Evolutionary conservation across 2,329 filamentous ascomycete species (phyloP), one percentile per base, ranked within the genome.

Genomic region (Ceratocystis eucalypticola): DNA sequence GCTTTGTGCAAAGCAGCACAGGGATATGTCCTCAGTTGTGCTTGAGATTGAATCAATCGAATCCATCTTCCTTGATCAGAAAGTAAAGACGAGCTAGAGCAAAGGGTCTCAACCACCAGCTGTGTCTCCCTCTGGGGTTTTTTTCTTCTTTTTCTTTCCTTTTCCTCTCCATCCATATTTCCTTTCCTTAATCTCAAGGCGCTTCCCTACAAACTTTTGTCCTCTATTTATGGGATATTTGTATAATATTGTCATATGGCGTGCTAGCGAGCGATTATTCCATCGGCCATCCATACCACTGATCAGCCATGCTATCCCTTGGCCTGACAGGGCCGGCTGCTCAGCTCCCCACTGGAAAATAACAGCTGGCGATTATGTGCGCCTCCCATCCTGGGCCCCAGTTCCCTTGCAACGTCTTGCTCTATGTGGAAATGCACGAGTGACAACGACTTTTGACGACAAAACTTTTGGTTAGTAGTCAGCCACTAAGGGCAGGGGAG

Each of bases 211-310:
- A 63, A 46, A 15, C 12, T 3, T 45, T 63, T 50, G n/a, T 33
- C n/a, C 12, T 46, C 28, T 53, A 28, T 28, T 25, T 20, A 28
- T 15, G 48, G 8, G 1, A 15, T 59, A 8, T 25, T n/a, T 59
- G 28, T n/a, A n/a, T 2, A 30, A 30, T 33, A 59, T 50, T 20
- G n/a, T 12, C 55, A 37, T 33, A 20, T n/a, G 15, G 44, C 61
- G 44, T 63, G 61, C 61, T 63, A 50, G 61, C 33, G 61, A 45
- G 22, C 20, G 61, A 33, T 17, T 63, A 44, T 63, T 63, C 61
- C 61, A 63, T 63, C 44, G 44, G 30, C 61, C 61, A 46, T 63
- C 44, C 61, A 63, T 63, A 48, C 61, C 41, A 63, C n/a, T 59
- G 55, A 59, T 59, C 55, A 41, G 55, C 53, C 53, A 33, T 15